Evolutionary conservation across 176 grass and related monocot species (phyloP).

Genomic region (Oropetium thomaeum): DNA sequence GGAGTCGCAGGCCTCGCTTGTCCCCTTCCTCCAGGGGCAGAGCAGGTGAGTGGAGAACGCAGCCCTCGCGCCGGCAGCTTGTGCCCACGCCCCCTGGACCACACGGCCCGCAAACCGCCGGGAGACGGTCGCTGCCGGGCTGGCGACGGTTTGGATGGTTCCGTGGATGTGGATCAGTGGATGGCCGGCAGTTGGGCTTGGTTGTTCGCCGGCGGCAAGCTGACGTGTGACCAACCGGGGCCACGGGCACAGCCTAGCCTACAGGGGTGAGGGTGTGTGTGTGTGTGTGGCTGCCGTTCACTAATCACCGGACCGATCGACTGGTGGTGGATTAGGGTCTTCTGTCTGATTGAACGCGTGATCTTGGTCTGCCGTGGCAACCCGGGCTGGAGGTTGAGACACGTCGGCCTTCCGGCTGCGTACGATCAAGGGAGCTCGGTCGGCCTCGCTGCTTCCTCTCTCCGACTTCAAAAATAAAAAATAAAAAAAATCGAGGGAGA

Average conservation of each 20-base stretch:
- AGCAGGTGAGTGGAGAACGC: too few relatives aligned
- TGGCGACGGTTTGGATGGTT: not conserved
- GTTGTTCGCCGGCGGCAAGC: not conserved
- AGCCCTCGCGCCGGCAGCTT: not conserved
- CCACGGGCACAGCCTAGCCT: too few relatives aligned
- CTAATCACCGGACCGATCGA: not conserved
- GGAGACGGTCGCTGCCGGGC: not conserved
- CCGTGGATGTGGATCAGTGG: not conserved
- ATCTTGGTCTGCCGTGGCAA: conserved; percentile 2
- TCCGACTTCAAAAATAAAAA: too few relatives aligned
- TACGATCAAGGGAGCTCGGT: too few relatives aligned
- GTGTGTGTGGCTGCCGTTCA: not conserved
- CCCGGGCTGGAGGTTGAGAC: conserved; percentile 7
- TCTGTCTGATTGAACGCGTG: not conserved
- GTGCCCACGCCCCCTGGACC: conserved; percentile 1
- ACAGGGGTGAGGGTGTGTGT: too few relatives aligned
- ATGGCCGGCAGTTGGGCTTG: not conserved
- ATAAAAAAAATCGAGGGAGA: too few relatives aligned
- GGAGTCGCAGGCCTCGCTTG: too few relatives aligned
- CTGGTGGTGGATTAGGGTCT: not conserved
- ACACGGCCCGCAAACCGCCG: conserved; percentile 16
- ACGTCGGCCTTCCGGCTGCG: not conserved
- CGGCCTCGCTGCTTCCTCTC: too few relatives aligned
- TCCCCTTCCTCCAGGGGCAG: too few relatives aligned
- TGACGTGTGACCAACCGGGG: too few relatives aligned